phyloP scores from a whole-genome alignment of 2,329 filamentous ascomycete species.

The Nigrospora oryzae region DNA sequence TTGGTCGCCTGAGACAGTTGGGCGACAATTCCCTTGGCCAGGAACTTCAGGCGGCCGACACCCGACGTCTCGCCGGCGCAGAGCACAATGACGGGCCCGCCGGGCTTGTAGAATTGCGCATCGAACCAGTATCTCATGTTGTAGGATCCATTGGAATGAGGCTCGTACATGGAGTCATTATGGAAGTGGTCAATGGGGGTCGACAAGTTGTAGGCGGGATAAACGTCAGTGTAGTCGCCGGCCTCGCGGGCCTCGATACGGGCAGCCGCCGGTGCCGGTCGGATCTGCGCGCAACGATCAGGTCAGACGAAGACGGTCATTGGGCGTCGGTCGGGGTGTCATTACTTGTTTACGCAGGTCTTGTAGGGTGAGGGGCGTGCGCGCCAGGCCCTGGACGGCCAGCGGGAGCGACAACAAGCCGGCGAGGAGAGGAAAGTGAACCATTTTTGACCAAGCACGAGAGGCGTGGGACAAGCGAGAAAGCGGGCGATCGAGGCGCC shows the following conservation, averaged over 20 bases:
- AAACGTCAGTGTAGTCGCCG: conserved; percentile 8
- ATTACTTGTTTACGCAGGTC: conserved; percentile 1
- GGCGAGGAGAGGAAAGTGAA: neutral
- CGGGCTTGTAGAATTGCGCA: conserved; percentile 62
- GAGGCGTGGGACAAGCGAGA: too few species aligned
- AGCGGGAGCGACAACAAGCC: conserved; percentile 2
- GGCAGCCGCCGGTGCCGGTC: neutral
- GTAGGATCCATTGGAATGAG: conserved; percentile 63
- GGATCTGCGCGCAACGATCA: neutral
- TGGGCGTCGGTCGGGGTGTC: neutral
- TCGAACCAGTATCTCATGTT: conserved; percentile 79
- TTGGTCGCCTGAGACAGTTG: conserved; percentile 62
- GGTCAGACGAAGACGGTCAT: neutral
- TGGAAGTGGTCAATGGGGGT: conserved; percentile 74
- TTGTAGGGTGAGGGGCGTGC: conserved; percentile 1
- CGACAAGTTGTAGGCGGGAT: conserved; percentile 29
- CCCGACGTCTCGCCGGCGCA: conserved; percentile 63
- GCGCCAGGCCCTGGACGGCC: neutral
- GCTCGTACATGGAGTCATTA: conserved; percentile 69
- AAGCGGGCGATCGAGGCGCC: too few species aligned
- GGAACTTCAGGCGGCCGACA: conserved; percentile 53
- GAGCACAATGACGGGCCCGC: conserved; percentile 75
- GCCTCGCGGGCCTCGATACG: too few species aligned
- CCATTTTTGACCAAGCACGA: neutral
- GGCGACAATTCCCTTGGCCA: conserved; percentile 71